phyloP scores from a whole-genome alignment of 2,329 filamentous ascomycete species.

The Xylaria sp. region DNA sequence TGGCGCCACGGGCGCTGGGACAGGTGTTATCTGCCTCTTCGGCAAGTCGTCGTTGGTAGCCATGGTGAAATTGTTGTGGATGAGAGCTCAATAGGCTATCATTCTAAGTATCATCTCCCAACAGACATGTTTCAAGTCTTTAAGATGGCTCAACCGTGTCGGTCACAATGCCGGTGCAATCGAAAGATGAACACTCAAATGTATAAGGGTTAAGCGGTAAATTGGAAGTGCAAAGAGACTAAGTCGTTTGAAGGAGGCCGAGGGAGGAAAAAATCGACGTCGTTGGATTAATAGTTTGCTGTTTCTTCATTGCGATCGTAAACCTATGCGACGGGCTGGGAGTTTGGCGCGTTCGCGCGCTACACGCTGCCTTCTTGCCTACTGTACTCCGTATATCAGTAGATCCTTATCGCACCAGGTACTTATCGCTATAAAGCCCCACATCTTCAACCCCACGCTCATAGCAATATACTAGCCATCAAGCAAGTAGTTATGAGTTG shows the following conservation, averaged over 20 bases:
- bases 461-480: too few species aligned
- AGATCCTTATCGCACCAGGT: neutral
- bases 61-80: constrained; percentile 40
- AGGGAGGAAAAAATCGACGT: neutral
- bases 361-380: too few species aligned
- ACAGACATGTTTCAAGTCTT: constrained; percentile 17
- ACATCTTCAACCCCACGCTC: neutral
- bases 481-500: too few species aligned
- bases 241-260: neutral
- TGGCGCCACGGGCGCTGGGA: constrained; percentile 50
- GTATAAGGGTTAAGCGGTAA: neutral
- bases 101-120: constrained; percentile 2
- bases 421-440: neutral
- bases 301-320: neutral
- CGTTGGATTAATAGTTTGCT: neutral
- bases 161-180: neutral
- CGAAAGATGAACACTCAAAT: neutral
- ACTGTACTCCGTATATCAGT: too few species aligned
- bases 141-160: neutral
- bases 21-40: constrained; percentile 49
- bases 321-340: neutral
- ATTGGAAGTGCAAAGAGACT: neutral
- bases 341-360: constrained; percentile 11
- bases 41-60: constrained; percentile 47
- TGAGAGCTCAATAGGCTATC: constrained; percentile 9